Percentiles rank a stretch among this genome's conserved stretches.
Conservation (phyloP, 495 filamentous ascomycete genomes). For the Coniosporium apollinis region DNA sequence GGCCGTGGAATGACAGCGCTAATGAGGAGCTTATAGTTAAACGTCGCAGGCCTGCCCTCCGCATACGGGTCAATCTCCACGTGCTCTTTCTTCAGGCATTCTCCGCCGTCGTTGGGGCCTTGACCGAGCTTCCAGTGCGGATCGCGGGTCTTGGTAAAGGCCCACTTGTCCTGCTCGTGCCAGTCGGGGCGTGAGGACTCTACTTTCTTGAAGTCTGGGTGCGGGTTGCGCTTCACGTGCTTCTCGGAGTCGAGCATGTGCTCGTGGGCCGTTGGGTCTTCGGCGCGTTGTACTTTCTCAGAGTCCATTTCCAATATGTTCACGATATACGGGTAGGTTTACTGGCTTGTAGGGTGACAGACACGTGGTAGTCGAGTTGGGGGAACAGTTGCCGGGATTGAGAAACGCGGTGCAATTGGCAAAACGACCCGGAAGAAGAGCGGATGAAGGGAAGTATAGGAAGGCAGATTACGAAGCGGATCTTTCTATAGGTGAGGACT, state of each 20-base stretch:
- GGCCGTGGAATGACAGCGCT: constrained; percentile 73
- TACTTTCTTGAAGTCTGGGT: constrained; percentile 60
- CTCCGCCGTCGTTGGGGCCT: constrained; percentile 49
- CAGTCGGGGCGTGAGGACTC: constrained; percentile 61
- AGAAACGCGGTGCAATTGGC: no score
- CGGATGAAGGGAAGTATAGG: no score
- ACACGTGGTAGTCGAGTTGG: no score
- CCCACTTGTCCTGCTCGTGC: constrained; percentile 26
- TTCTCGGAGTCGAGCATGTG: constrained; percentile 29
- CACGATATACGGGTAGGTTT: no score
- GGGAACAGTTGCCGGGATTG: no score
- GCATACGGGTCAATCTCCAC: constrained; percentile 71
- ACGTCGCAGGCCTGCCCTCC: constrained; percentile 43
- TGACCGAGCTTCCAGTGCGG: constrained; percentile 66
- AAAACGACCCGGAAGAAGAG: no score
- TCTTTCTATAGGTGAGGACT: no score
- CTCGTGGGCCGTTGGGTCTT: constrained; percentile 19
- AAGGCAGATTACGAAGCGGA: no score
- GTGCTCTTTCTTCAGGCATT: constrained; percentile 41
- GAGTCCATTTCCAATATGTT: no score
- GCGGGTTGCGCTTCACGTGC: constrained; percentile 41
- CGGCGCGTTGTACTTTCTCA: constrained; percentile 14
- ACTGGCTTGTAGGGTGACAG: no score
- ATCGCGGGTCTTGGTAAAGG: constrained; percentile 50
- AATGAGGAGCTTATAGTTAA: constrained; percentile 91